Percentiles rank a stretch among this genome's conserved stretches.
These are phyloP conservation scores for Cymbopogon citratus DNA, from an alignment of 176 grass and related monocot genomes.

Conservation along the genomic window DNA sequence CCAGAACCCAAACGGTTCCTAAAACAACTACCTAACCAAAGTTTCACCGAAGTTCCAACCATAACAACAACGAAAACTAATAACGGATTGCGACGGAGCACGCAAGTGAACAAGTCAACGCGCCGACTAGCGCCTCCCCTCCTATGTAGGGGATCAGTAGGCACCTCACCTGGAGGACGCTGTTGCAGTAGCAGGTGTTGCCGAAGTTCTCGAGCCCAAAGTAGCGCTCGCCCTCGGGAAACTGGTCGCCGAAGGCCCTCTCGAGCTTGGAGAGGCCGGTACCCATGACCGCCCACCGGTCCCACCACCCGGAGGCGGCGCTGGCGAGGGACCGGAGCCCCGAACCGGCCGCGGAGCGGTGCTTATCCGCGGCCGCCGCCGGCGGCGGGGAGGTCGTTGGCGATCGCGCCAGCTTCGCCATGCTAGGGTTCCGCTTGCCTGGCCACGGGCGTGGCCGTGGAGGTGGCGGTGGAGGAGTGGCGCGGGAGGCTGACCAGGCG, in stretches of 20 bases:
- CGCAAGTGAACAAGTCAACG: background rate
- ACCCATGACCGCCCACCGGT: conserved; percentile 73
- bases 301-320: conserved; percentile 64
- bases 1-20: background rate
- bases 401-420: conserved; percentile 42
- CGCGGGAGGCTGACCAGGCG: background rate
- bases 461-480: background rate
- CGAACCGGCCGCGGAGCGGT: conserved; percentile 42
- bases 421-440: conserved; percentile 6
- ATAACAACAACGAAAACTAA: background rate
- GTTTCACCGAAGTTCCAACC: background rate
- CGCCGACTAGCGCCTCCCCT: background rate
- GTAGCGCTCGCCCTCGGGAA: conserved; percentile 92
- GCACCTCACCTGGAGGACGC: conserved; percentile 78
- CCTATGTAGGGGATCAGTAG: background rate
- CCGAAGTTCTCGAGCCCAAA: conserved; percentile 97
- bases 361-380: conserved; percentile 33
- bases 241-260: conserved; percentile 84
- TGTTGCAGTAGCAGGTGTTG: conserved; percentile 99
- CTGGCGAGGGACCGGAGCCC: conserved; percentile 69
- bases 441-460: background rate
- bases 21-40: background rate
- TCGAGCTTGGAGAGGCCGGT: conserved; percentile 77
- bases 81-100: conserved; percentile 2
- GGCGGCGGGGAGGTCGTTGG: conserved; percentile 25